Conservation (phyloP, 2,329 filamentous ascomycete species). For the Sporothrix brunneoviolacea region DNA sequence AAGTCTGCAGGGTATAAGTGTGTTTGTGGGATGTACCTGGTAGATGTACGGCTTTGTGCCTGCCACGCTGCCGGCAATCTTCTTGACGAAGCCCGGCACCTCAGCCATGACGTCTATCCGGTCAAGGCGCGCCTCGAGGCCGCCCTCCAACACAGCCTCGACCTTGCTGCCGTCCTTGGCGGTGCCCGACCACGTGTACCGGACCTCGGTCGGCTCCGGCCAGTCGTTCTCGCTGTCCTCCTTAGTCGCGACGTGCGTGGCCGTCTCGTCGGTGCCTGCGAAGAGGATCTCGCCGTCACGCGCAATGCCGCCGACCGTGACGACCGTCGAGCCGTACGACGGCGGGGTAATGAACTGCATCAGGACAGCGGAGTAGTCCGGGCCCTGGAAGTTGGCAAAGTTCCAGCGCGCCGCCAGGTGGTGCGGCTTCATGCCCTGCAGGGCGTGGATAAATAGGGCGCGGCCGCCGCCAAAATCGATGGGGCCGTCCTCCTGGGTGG, state of each 20-base stretch:
- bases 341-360: slow-evolving; percentile 96
- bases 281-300: slow-evolving; percentile 75
- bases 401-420: slow-evolving; percentile 91
- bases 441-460: slow-evolving; percentile 72
- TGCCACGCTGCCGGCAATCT: slow-evolving; percentile 77
- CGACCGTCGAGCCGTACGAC: slow-evolving; percentile 80
- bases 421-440: slow-evolving; percentile 99
- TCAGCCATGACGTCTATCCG: slow-evolving; percentile 94
- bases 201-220: slow-evolving; percentile 74
- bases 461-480: slow-evolving; percentile 79
- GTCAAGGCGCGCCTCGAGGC: slow-evolving; percentile 65
- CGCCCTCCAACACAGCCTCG: slow-evolving; percentile 61
- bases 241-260: slow-evolving; percentile 61
- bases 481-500: slow-evolving; percentile 71
- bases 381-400: slow-evolving; percentile 85
- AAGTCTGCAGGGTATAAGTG: background rate
- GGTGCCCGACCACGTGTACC: slow-evolving; percentile 72
- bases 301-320: slow-evolving; percentile 75
- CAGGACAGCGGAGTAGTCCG: slow-evolving; percentile 77
- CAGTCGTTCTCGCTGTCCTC: slow-evolving; percentile 75
- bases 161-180: slow-evolving; percentile 69
- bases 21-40: slow-evolving; percentile 57
- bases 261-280: slow-evolving; percentile 59
- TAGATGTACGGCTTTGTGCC: slow-evolving; percentile 98
- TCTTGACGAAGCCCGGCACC: slow-evolving; percentile 91